phyloP scores from a whole-genome alignment of 208 protist genomes.

The Zelonia costaricensis region DNA sequence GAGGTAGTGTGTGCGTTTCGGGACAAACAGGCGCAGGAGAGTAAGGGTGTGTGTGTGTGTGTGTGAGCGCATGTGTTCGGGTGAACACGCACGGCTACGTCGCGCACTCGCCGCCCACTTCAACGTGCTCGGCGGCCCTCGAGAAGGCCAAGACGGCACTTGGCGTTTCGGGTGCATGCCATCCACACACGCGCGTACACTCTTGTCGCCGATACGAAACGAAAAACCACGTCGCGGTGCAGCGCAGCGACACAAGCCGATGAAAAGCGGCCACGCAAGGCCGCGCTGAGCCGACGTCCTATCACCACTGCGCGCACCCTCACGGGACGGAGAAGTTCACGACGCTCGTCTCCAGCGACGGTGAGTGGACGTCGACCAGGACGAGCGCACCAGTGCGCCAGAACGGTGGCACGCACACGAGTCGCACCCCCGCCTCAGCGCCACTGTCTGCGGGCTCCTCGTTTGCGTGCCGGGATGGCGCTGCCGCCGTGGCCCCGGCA shows the following conservation, averaged over 20 bases:
- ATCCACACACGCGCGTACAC: background rate
- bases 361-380: constrained; percentile 80
- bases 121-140: too few relatives aligned
- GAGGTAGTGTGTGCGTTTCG: too few relatives aligned
- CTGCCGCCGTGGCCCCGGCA: constrained; percentile 1
- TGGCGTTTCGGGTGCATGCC: too few relatives aligned
- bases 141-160: too few relatives aligned
- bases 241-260: too few relatives aligned
- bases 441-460: constrained; percentile 14
- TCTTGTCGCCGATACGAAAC: constrained; percentile 2
- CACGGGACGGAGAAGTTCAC: constrained; percentile 36
- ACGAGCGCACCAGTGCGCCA: constrained; percentile 55
- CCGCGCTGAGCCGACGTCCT: too few relatives aligned
- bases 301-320: background rate
- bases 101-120: background rate
- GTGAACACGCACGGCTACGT: background rate
- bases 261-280: constrained; percentile 3
- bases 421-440: constrained; percentile 45
- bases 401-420: constrained; percentile 85
- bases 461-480: background rate
- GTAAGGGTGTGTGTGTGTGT: constrained; percentile 14
- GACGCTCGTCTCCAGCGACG: constrained; percentile 50
- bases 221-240: too few relatives aligned
- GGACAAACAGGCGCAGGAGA: background rate
- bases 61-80: too few relatives aligned